Evolutionary conservation across 2,329 filamentous ascomycete genomes (phyloP), one percentile per base, ranked within the genome.

Genomic region (Aspergillus floridensis): DNA sequence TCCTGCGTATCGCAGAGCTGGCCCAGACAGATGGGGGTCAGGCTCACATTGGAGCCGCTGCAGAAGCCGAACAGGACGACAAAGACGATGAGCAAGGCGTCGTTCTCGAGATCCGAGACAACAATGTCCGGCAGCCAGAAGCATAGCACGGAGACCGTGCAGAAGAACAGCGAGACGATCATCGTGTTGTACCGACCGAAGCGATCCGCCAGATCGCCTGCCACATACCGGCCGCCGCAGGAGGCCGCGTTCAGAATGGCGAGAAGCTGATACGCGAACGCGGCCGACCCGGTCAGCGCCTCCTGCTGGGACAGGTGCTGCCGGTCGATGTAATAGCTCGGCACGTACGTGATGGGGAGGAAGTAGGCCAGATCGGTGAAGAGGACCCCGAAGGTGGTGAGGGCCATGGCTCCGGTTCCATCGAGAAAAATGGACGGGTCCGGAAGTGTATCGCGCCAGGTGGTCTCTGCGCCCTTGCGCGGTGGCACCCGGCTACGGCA

Each of bases 351-450:
- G 5, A 70, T 60, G 1, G 70, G 70, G 6, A 72, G 63, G 41
- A 72, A 70, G 49, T 65, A 66, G 1, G 61, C 68, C 47, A 65
- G 57, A 44, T 73, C 70, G 2, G 63, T 65, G 16, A 74, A 49
- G 21, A 73, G 59, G 5, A 71, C 57, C 0, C 62, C 70, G 0
- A 59, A 14, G 2, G 66, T 66, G 10, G 66, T 65, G 12, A 56
- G 19, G 5, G 59, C 56, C 59, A 69, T 63, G 4, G 41, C 58
- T 2, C 60, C 55, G 21, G 61, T 62, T 2, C 63, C 55, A 48
- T 69, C 63, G 14, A 59, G 35, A 38, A 69, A 67, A 19, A 70
- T 62, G 3, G 26, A 10, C 4, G 56, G 62, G 44, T 65, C 63
- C 1, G 63, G 66, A 3, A 68, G 22, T 29, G 54, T 60, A 44